Evolutionary conservation across 2,329 filamentous ascomycete species (phyloP).

Genomic region (Coniella lustricola): DNA sequence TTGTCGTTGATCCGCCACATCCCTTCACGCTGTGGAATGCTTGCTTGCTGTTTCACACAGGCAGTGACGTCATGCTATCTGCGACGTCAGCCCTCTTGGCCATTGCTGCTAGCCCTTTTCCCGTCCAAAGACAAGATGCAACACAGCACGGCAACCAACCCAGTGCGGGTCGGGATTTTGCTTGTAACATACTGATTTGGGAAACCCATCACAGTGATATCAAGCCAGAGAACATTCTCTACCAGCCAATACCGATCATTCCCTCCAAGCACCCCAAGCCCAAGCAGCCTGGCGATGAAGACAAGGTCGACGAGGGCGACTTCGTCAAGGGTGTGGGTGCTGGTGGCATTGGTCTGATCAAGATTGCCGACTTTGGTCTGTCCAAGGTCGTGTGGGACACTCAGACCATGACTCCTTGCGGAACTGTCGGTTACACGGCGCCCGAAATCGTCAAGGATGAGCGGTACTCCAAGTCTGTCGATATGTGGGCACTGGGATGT

Average conservation of each 20-base stretch:
- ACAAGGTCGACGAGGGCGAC: slow-evolving; percentile 95
- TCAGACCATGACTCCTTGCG: slow-evolving; percentile 98
- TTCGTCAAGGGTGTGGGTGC: slow-evolving; percentile 75
- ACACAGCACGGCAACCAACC: neutral
- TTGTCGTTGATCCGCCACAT: neutral
- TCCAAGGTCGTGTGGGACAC: slow-evolving; percentile 98
- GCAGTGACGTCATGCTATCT: neutral
- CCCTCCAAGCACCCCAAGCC: slow-evolving; percentile 77
- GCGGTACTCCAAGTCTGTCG: slow-evolving; percentile 95
- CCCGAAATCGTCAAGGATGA: slow-evolving; percentile 99
- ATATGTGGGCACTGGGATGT: slow-evolving; percentile 98
- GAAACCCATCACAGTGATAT: slow-evolving; percentile 62
- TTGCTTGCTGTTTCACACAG: slow-evolving; percentile 3
- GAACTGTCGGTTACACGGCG: slow-evolving; percentile 94
- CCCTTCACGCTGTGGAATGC: too few relatives aligned
- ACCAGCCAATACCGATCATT: slow-evolving; percentile 76
- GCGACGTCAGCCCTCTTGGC: slow-evolving; percentile 26
- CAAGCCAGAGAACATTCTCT: slow-evolving; percentile 95
- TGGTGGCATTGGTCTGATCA: slow-evolving; percentile 89
- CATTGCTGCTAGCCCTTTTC: neutral
- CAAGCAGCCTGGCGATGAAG: slow-evolving; percentile 81
- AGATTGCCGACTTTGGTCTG: slow-evolving; percentile 95
- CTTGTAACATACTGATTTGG: slow-evolving; percentile 5
- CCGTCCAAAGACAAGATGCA: neutral
- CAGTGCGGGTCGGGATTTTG: neutral